Evolutionary conservation across 2,329 filamentous ascomycete species (phyloP), one percentile per base, ranked within the genome.

Genomic region (Beauveria sp.): DNA sequence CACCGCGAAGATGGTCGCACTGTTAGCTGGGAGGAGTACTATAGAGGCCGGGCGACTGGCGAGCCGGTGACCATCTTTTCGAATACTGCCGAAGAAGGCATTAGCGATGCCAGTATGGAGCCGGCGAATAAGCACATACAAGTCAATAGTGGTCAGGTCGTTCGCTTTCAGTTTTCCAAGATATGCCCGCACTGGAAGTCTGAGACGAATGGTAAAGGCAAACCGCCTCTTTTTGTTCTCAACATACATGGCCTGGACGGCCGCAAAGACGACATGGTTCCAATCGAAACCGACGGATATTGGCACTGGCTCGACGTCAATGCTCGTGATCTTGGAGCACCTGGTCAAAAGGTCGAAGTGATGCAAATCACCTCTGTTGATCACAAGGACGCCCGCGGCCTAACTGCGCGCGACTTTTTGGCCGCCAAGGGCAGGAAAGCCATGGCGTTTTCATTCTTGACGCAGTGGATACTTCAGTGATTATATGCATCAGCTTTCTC

Each of bases 111-210:
- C 16, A 86, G 83, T 0, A 83, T 96, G 67, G 76, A 80, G 59
- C 92, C 75, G 4, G 68, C 65, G 46, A 67, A 68, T 22, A 70
- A 68, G 64, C 77, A 83, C 37, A 86, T 96, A 62, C 76, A 80
- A 1, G 81, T 91, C 3, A 69, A 82, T 64, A 82, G 84, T 66
- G 67, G 74, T 40, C 74, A 81, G 46, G 74, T 80, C 1, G 76
- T 94, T 30, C 84, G 90, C 18, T 96, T 97, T 75, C 88, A 90
- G 68, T 92, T 96, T 70, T 84, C 83, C 58, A 88, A 89, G 62
- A 69, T 88, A 12, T 97, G 93, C 71, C 83, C 85, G 68, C 93
- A 97, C 72, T 96, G 90, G 90, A 85, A 86, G 48, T 79, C 87
- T n/a, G 82, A 87, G 65, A 82, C 80, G 63, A 81, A 89, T 64